These are phyloP conservation scores for Blastomyces silverae DNA, from an alignment of 2,329 filamentous ascomycete species.

Conservation along the genomic window DNA sequence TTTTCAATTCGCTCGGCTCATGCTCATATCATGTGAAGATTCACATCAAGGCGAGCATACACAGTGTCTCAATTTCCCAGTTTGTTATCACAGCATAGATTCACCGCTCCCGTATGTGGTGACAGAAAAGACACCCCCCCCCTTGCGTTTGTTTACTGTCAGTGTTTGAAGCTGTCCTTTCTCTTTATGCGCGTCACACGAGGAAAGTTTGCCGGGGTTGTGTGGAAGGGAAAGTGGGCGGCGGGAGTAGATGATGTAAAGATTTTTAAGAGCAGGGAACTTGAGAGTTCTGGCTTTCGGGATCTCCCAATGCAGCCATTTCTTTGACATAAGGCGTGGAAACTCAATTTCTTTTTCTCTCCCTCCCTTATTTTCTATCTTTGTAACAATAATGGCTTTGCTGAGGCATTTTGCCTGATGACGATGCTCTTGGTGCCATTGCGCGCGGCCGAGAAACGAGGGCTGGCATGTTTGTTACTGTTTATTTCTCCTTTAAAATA, in stretches of 20 bases:
- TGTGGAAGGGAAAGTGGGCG: background rate
- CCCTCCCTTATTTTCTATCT: background rate
- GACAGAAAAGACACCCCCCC: background rate
- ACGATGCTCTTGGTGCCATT: background rate
- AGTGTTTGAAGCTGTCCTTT: background rate
- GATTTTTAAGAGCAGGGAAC: background rate
- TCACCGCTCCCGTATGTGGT: background rate
- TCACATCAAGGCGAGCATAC: too few relatives aligned
- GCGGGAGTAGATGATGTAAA: background rate
- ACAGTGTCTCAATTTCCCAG: background rate
- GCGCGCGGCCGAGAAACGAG: background rate
- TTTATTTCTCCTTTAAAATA: background rate
- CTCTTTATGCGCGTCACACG: background rate
- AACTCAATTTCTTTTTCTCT: too few relatives aligned
- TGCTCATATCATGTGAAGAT: background rate
- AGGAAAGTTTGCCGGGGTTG: background rate
- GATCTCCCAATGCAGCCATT: constrained; percentile 1
- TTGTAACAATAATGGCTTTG: background rate
- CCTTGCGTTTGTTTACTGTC: background rate
- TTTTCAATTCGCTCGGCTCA: background rate
- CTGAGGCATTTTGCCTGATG: background rate
- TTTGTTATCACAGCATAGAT: background rate
- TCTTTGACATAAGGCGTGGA: background rate
- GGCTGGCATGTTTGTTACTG: background rate
- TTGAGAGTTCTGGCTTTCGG: background rate